Conservation (phyloP, 768 basidiomycete species). For the Pulveroboletus sp. region DNA sequence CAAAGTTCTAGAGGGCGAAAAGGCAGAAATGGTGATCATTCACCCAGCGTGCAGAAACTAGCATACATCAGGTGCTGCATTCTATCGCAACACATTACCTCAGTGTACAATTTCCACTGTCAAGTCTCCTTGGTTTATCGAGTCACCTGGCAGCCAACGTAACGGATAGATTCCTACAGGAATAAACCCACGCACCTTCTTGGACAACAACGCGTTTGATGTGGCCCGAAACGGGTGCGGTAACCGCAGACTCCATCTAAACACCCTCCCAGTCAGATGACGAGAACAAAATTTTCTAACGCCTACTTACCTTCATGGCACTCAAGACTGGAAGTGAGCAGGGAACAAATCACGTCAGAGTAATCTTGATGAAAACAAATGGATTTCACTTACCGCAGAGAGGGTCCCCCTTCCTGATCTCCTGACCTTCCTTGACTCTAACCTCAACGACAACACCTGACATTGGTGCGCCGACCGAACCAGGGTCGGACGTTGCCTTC, state of each 20-base stretch:
- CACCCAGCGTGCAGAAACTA: conserved; percentile 9
- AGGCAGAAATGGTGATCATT: neutral
- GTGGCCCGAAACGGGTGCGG: conserved; percentile 94
- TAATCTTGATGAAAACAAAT: conserved; percentile 17
- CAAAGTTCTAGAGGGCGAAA: neutral
- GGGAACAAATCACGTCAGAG: conserved; percentile 6
- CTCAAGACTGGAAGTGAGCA: conserved; percentile 61
- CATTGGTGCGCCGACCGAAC: conserved; percentile 97
- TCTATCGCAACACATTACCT: conserved; percentile 20
- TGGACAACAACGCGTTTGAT: conserved; percentile 89
- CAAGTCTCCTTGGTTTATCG: conserved; percentile 91
- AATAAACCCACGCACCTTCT: conserved; percentile 52
- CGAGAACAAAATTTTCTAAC: neutral
- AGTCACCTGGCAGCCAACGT: conserved; percentile 59
- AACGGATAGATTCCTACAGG: neutral
- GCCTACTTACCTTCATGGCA: conserved; percentile 82
- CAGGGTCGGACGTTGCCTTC: conserved; percentile 89
- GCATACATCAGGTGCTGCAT: conserved; percentile 13
- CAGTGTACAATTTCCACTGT: conserved; percentile 82
- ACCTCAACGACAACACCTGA: conserved; percentile 98
- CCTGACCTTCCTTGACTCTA: conserved; percentile 94
- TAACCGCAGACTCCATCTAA: conserved; percentile 97
- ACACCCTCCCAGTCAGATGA: conserved; percentile 18
- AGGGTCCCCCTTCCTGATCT: conserved; percentile 98
- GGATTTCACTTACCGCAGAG: conserved; percentile 63